Evolutionary conservation across 2,329 filamentous ascomycete genomes (phyloP), one percentile per base, ranked within the genome.

Genomic region (Monilinia laxa): DNA sequence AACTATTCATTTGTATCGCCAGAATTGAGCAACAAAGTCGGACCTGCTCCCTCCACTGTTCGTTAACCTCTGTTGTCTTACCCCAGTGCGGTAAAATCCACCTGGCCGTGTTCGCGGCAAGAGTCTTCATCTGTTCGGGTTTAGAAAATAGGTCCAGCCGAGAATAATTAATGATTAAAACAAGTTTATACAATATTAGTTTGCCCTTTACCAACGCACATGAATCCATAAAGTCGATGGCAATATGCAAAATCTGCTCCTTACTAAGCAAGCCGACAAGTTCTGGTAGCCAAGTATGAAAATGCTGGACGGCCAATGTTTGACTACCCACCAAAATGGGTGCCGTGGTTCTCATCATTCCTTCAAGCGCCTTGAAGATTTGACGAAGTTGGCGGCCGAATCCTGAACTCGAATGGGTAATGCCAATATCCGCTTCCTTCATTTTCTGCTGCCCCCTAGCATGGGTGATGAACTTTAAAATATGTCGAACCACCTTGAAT

Each of bases 1-100:
- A 84, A 71, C 91, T 85, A 52, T 90, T 86, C 66, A 93, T 84
- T 76, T 98, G 91, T 69, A 91, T 93, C 11, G 94, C 92, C 47
- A 99, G 83, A 45, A 99, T 90, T 0, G 94, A 96, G 78, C 93
- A 97, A 78, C 94, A 97, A 20, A 99, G 81, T 20, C 95, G 90
- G 23, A 98, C 91, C 79, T 98, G 95, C 28, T 97, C 92, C 70
- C 90, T 90, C 87, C 93, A 98, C 74, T 96, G 91, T 47, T 93
- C 89, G 3, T 87, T 93, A 12, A 94, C 86, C 38, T 88, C 82
- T 4, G 86, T 84, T 0, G 84, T 86, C 69, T 87, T 86, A 16
- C 94, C 94, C 95, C 95, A 99, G 77, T 98, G 93, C 4, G 94
- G 93, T 16, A 89, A 88, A 67, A 99, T 88, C 95, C 95, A 99